phyloP scores from a whole-genome alignment of 192 early-diverging fungal genomes.

The Rhizophagus sp. region DNA sequence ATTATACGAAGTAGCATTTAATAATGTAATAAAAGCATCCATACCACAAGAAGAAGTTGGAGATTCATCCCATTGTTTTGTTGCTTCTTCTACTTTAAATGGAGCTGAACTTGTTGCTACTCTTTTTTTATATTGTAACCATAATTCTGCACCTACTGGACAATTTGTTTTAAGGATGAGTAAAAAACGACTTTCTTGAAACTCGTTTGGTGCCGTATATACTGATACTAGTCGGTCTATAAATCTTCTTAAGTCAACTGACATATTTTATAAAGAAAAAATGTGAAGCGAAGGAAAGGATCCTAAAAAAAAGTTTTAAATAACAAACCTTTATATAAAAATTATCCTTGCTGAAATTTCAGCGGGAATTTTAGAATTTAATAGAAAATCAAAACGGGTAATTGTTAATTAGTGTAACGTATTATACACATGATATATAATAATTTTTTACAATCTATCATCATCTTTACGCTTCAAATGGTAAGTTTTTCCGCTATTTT shows the following conservation, averaged over 20 bases:
- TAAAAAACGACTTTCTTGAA: constrained; percentile 27
- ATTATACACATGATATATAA: too few relatives aligned
- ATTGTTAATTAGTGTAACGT: too few relatives aligned
- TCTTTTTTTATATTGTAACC: constrained; percentile 29
- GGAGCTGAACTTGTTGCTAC: not conserved
- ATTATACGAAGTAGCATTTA: constrained; percentile 29
- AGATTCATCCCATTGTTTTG: constrained; percentile 23
- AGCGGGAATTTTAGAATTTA: too few relatives aligned
- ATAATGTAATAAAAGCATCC: constrained; percentile 30
- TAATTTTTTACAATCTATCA: too few relatives aligned
- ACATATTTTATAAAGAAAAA: constrained; percentile 8
- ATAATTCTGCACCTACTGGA: constrained; percentile 25
- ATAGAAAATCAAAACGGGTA: too few relatives aligned
- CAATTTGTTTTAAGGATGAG: constrained; percentile 29
- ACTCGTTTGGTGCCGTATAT: constrained; percentile 25
- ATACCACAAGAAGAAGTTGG: constrained; percentile 30
- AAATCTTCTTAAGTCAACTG: constrained; percentile 16
- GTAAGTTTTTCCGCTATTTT: not conserved
- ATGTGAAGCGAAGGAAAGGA: not conserved
- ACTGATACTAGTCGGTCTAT: constrained; percentile 19
- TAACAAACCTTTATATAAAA: too few relatives aligned
- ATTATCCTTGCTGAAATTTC: too few relatives aligned
- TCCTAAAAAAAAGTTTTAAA: not conserved
- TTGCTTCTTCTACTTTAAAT: constrained; percentile 1
- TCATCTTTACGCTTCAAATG: not conserved